These are phyloP conservation scores for Calonectria pteridis DNA, from an alignment of 2,329 filamentous ascomycete species.

Conservation along the genomic window DNA sequence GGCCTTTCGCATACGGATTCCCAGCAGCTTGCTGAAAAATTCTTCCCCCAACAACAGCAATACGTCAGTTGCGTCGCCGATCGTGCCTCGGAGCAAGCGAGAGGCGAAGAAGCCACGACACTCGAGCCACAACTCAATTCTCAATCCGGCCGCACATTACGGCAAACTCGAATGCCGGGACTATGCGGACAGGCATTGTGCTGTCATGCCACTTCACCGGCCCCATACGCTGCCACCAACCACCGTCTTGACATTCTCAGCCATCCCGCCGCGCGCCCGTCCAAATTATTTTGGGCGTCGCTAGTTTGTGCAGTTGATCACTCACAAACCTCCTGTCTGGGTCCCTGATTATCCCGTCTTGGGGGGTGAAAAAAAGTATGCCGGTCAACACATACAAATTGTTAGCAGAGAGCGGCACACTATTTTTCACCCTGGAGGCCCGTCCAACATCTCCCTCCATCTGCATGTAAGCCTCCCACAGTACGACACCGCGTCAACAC, in stretches of 20 bases:
- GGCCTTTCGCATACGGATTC: not conserved
- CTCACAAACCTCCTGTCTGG: constrained; percentile 1
- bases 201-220: constrained; percentile 13
- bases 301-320: not conserved
- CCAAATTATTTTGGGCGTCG: not conserved
- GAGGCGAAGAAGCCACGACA: constrained; percentile 18
- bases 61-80: constrained; percentile 15
- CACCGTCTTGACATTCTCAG: constrained; percentile 6
- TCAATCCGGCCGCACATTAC: constrained; percentile 14
- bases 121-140: constrained; percentile 23
- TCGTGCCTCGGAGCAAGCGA: constrained; percentile 5
- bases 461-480: constrained; percentile 1
- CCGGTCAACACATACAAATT: no score
- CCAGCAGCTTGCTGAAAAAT: not conserved
- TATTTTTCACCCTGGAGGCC: no score
- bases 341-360: constrained; percentile 22
- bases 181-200: constrained; percentile 7
- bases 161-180: constrained; percentile 8
- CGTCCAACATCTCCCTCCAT: not conserved
- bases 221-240: constrained; percentile 16
- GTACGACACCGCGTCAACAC: not conserved
- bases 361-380: no score
- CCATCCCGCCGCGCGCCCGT: not conserved
- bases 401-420: no score
- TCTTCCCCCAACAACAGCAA: not conserved